A percentile compares a stretch with the other conserved stretches of the same genome.
Evolutionary conservation across 768 basidiomycete genomes (phyloP).

Genomic region (Boletus vermiculosoides): DNA sequence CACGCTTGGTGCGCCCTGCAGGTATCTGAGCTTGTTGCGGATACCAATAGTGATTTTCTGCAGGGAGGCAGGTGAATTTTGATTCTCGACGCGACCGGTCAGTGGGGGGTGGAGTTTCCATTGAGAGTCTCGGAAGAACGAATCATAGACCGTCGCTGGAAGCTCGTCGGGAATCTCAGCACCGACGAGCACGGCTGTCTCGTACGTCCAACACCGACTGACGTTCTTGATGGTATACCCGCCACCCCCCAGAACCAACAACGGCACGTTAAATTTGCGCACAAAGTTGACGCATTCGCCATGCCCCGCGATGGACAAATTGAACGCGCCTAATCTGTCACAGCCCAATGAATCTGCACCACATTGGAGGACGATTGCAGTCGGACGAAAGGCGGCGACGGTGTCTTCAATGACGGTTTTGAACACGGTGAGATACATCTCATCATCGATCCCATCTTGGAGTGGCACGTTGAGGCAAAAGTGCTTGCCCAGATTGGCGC

Average conservation of each 20-base stretch:
- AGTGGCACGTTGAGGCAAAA: conserved; percentile 95
- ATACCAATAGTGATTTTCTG: conserved; percentile 87
- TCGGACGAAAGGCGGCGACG: conserved; percentile 83
- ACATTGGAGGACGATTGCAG: conserved; percentile 92
- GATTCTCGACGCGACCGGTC: conserved; percentile 89
- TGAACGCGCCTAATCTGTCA: conserved; percentile 95
- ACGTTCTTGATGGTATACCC: conserved; percentile 98
- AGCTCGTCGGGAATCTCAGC: conserved; percentile 81
- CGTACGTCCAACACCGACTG: conserved; percentile 98
- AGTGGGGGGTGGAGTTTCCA: conserved; percentile 94
- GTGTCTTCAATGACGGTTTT: conserved; percentile 96
- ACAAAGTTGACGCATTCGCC: conserved; percentile 99
- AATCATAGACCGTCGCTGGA: conserved; percentile 85
- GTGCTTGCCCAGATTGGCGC: conserved; percentile 84
- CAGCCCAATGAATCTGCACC: conserved; percentile 96
- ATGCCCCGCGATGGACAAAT: conserved; percentile 94
- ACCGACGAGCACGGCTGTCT: conserved; percentile 90
- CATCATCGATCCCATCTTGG: conserved; percentile 95
- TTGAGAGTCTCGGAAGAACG: conserved; percentile 88
- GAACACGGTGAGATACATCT: conserved; percentile 94
- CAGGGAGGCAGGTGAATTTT: conserved; percentile 78
- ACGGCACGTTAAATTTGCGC: conserved; percentile 84
- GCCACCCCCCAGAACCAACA: conserved; percentile 91
- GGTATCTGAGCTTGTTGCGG: conserved; percentile 83
- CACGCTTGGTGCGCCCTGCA: conserved; percentile 96